Evolutionary conservation across 108 stramenopile genomes (phyloP).

Genomic region (Nannochloropsis salina): DNA sequence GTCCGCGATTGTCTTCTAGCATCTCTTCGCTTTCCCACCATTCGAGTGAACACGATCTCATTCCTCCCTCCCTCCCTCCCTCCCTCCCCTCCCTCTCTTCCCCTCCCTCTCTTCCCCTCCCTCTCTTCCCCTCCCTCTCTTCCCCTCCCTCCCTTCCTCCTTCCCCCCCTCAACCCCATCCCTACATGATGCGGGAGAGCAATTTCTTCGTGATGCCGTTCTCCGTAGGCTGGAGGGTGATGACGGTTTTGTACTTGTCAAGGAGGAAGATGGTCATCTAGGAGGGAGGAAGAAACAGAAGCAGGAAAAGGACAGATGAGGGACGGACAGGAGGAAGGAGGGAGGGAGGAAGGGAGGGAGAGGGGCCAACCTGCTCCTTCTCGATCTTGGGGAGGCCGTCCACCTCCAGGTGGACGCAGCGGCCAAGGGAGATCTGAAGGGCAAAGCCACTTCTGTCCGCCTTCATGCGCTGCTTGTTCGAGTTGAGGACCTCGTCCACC

Average conservation of each 20-base stretch:
- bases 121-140: background rate
- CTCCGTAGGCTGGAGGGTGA: no score
- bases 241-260: no score
- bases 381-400: slow-evolving; percentile 52
- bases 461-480: slow-evolving; percentile 36
- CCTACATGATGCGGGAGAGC: background rate
- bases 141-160: background rate
- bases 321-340: background rate
- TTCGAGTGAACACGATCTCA: background rate
- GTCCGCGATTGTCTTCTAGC: no score
- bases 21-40: background rate
- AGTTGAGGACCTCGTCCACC: slow-evolving; percentile 29
- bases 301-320: background rate
- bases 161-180: background rate
- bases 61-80: background rate
- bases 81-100: background rate
- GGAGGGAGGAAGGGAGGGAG: background rate
- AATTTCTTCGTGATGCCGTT: no score
- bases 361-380: slow-evolving; percentile 21
- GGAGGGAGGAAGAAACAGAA: background rate
- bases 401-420: slow-evolving; percentile 47
- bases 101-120: background rate
- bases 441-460: no score
- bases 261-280: background rate
- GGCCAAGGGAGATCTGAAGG: slow-evolving; percentile 38